A percentile compares a stretch with the other conserved stretches of the same genome.
These are phyloP conservation scores for Aspergillus saccharolyticus DNA, from an alignment of 495 filamentous ascomycete genomes.

Conservation along the genomic window DNA sequence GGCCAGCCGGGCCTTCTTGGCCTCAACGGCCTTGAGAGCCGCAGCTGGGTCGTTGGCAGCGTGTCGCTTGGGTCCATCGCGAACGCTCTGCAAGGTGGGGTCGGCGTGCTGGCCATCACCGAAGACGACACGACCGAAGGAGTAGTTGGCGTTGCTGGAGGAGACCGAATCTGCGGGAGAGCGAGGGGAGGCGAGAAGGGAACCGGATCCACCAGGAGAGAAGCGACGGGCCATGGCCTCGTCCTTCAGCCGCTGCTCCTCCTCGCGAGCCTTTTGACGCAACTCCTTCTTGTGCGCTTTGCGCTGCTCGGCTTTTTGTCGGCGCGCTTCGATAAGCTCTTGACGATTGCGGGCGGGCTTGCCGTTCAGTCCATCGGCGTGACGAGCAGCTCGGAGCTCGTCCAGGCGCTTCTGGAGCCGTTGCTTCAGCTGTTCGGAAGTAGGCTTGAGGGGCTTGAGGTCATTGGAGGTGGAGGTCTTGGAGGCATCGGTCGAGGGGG, in stretches of 20 bases:
- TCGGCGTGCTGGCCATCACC: constrained; percentile 75
- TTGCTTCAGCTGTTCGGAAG: constrained; percentile 63
- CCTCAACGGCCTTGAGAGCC: constrained; percentile 62
- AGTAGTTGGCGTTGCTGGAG: constrained; percentile 57
- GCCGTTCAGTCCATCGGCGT: constrained; percentile 75
- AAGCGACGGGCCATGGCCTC: constrained; percentile 58
- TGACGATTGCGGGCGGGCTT: constrained; percentile 74
- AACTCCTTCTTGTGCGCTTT: constrained; percentile 83
- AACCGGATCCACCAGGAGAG: constrained; percentile 48
- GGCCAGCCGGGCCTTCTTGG: constrained; percentile 66
- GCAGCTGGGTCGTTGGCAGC: constrained; percentile 75
- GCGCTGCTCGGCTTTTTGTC: constrained; percentile 78
- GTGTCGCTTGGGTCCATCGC: constrained; percentile 54
- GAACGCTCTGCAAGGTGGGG: constrained; percentile 55
- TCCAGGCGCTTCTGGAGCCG: constrained; percentile 77
- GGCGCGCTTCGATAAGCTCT: constrained; percentile 82
- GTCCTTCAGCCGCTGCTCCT: constrained; percentile 64
- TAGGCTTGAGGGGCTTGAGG: constrained; percentile 44
- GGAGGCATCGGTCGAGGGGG: constrained; percentile 47
- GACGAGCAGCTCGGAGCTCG: constrained; percentile 71
- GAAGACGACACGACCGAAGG: constrained; percentile 84
- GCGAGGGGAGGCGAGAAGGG: constrained; percentile 52
- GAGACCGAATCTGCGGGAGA: constrained; percentile 40
- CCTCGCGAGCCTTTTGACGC: constrained; percentile 65
- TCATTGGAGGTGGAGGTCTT: constrained; percentile 27